Evolutionary conservation across 805 yeast species (phyloP).

Genomic region (Saturnispora hagleri): DNA sequence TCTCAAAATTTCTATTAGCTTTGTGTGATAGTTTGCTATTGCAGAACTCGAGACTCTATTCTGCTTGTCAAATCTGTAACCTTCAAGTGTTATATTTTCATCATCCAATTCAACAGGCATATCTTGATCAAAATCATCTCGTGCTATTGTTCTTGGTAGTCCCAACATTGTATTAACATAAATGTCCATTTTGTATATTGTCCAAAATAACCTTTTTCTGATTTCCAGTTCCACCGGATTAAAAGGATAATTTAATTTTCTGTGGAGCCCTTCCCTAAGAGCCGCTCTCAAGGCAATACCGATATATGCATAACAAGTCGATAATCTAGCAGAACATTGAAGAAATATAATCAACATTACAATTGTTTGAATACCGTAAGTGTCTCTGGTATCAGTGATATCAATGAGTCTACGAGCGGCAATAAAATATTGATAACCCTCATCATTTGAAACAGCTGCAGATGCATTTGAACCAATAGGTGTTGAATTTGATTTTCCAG

Average conservation of each 20-base stretch:
- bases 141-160: slow-evolving; percentile 65
- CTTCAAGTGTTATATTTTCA: slow-evolving; percentile 67
- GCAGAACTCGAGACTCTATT: slow-evolving; percentile 60
- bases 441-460: slow-evolving; percentile 39
- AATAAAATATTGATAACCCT: slow-evolving; percentile 70
- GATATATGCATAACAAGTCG: slow-evolving; percentile 82
- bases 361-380: slow-evolving; percentile 74
- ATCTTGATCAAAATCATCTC: slow-evolving; percentile 80
- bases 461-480: slow-evolving; percentile 12
- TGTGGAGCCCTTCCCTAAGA: slow-evolving; percentile 71
- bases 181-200: slow-evolving; percentile 83
- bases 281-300: slow-evolving; percentile 84
- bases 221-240: slow-evolving; percentile 78
- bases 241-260: slow-evolving; percentile 53
- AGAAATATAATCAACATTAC: slow-evolving; percentile 79
- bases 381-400: slow-evolving; percentile 75
- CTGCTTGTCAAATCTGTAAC: slow-evolving; percentile 34
- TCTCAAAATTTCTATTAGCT: slow-evolving; percentile 58
- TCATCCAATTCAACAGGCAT: slow-evolving; percentile 81
- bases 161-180: slow-evolving; percentile 84
- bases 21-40: slow-evolving; percentile 81
- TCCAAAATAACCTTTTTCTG: slow-evolving; percentile 79
- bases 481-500: slow-evolving; percentile 15
- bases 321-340: slow-evolving; percentile 80
- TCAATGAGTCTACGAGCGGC: slow-evolving; percentile 76